Conservation (phyloP, 2,329 filamentous ascomycete species). For the Talaromyces sp. region DNA sequence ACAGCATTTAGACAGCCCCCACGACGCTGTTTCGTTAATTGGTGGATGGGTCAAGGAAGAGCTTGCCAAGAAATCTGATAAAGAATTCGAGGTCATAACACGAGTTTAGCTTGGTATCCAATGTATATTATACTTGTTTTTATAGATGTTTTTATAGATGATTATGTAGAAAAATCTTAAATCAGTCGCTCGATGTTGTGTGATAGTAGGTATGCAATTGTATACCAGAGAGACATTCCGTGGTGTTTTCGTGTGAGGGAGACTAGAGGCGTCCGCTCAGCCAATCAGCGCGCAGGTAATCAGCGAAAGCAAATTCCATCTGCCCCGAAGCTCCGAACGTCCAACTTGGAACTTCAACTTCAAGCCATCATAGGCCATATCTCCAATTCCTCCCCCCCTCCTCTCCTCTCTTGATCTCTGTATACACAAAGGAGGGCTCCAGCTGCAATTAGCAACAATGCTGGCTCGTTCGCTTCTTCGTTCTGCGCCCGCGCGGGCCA, state of each 20-base stretch:
- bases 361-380: slow-evolving; percentile 24
- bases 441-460: slow-evolving; percentile 58
- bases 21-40: slow-evolving; percentile 40
- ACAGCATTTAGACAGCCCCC: slow-evolving; percentile 46
- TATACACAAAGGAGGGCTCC: slow-evolving; percentile 32
- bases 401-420: slow-evolving; percentile 26
- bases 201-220: not conserved
- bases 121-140: slow-evolving; percentile 2
- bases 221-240: slow-evolving; percentile 5
- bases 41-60: slow-evolving; percentile 38
- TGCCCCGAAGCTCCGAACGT: slow-evolving; percentile 23
- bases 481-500: slow-evolving; percentile 78
- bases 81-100: slow-evolving; percentile 11
- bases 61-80: slow-evolving; percentile 20
- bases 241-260: slow-evolving; percentile 23
- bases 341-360: slow-evolving; percentile 22
- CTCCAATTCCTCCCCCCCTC: slow-evolving; percentile 24
- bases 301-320: slow-evolving; percentile 28
- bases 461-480: slow-evolving; percentile 88
- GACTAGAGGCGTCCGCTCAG: slow-evolving; percentile 21
- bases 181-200: no score
- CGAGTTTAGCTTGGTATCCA: not conserved
- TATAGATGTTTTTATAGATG: not conserved
- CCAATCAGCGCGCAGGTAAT: slow-evolving; percentile 30
- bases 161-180: not conserved